Evolutionary conservation across 2,329 filamentous ascomycete genomes (phyloP).

Genomic region (Calonectria ilicicola): DNA sequence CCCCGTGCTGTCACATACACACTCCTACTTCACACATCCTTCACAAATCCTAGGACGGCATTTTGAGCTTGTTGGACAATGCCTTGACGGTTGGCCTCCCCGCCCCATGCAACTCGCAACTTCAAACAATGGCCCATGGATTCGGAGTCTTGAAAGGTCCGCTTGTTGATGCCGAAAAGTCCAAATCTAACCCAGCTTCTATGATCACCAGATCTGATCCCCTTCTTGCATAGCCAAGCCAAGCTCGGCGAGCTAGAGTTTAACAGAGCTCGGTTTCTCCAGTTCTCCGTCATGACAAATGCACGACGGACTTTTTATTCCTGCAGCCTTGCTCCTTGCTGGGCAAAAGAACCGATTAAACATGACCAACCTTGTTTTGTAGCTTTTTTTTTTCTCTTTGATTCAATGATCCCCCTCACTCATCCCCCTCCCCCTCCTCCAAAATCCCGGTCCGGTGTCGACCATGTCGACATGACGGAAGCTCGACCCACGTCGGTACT

Average conservation of each 20-base stretch:
- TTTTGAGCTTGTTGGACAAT: background rate
- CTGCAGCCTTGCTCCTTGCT: slow-evolving; percentile 3
- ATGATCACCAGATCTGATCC: background rate
- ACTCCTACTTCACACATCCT: background rate
- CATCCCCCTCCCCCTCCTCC: background rate
- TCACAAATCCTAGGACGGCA: background rate
- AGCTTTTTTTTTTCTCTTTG: background rate
- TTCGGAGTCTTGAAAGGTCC: slow-evolving; percentile 6
- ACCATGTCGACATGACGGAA: background rate
- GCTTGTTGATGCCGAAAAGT: background rate
- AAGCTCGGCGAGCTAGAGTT: background rate
- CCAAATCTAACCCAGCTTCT: background rate
- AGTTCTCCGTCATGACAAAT: background rate
- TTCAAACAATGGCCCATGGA: background rate
- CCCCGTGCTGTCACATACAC: background rate
- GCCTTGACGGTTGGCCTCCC: background rate
- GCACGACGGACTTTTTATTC: background rate
- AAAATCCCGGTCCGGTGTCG: slow-evolving; percentile 6
- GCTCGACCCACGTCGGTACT: slow-evolving; percentile 22
- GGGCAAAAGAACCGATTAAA: background rate
- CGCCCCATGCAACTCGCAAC: background rate
- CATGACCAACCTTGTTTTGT: background rate
- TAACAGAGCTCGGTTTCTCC: background rate
- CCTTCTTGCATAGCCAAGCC: background rate
- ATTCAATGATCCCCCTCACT: background rate